These are phyloP conservation scores for Termitomyces sp. DNA, from an alignment of 768 basidiomycete genomes.

Conservation along the genomic window DNA sequence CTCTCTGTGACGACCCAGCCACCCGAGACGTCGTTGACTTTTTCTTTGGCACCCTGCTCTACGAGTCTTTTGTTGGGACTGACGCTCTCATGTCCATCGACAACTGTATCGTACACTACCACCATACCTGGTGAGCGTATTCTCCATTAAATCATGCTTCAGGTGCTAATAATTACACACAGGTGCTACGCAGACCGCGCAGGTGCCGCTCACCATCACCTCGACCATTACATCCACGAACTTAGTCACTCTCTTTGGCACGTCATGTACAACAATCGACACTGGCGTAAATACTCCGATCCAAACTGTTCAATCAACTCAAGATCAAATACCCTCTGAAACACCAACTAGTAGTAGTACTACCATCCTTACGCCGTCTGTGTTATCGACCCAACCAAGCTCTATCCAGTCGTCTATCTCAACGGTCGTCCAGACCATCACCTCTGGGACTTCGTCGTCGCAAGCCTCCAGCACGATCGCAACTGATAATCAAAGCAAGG, in stretches of 20 bases:
- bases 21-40: constrained; percentile 28
- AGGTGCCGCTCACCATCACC: constrained; percentile 40
- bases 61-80: constrained; percentile 5
- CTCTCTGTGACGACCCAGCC: constrained; percentile 31
- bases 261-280: constrained; percentile 29
- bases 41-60: constrained; percentile 31
- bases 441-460: constrained; percentile 36
- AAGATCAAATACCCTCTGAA: constrained; percentile 11
- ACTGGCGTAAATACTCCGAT: background rate
- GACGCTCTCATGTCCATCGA: constrained; percentile 13
- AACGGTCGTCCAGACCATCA: constrained; percentile 33
- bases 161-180: constrained; percentile 2
- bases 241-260: constrained; percentile 40
- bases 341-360: constrained; percentile 1
- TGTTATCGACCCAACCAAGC: constrained; percentile 28
- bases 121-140: constrained; percentile 23
- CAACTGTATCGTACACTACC: constrained; percentile 15
- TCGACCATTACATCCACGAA: constrained; percentile 31
- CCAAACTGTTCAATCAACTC: background rate
- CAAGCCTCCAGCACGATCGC: constrained; percentile 30
- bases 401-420: constrained; percentile 42
- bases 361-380: constrained; percentile 29
- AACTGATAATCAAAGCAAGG: constrained; percentile 15
- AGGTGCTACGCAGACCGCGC: constrained; percentile 26
- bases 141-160: constrained; percentile 19